A percentile compares a stretch with the other conserved stretches of the same genome.
Evolutionary conservation across 2,329 filamentous ascomycete genomes (phyloP).

Genomic region (Pseudofabraea citricarpa): DNA sequence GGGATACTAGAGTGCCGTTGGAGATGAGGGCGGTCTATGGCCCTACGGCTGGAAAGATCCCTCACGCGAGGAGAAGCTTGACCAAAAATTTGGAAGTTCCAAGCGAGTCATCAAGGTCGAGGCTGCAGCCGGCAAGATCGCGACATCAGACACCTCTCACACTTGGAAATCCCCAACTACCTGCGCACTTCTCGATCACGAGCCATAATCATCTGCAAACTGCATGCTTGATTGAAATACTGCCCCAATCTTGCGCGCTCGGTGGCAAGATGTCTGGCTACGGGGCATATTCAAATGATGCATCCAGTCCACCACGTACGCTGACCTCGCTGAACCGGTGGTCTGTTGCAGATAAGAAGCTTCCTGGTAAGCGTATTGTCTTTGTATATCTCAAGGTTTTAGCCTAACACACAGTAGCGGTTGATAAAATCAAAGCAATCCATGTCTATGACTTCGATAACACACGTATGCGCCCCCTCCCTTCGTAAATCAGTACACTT

Average conservation of each 20-base stretch:
- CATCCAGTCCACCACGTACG: slow-evolving; percentile 38
- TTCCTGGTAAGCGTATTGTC: slow-evolving; percentile 51
- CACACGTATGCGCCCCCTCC: slow-evolving; percentile 57
- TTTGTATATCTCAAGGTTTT: slow-evolving; percentile 3
- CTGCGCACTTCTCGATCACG: background rate
- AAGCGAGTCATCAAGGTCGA: no score
- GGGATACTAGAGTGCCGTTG: no score
- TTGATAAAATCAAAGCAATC: slow-evolving; percentile 68
- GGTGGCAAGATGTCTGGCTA: slow-evolving; percentile 14
- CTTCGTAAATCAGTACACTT: slow-evolving; percentile 3
- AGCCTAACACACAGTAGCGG: slow-evolving; percentile 35
- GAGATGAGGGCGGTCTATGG: no score
- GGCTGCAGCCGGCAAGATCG: background rate
- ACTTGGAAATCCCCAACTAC: background rate
- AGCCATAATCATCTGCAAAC: slow-evolving; percentile 1
- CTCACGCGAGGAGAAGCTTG: background rate
- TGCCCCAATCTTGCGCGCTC: slow-evolving; percentile 10
- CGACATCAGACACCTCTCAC: slow-evolving; percentile 15
- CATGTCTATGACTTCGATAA: slow-evolving; percentile 99
- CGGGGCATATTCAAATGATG: slow-evolving; percentile 10
- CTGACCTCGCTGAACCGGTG: slow-evolving; percentile 76
- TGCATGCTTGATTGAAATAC: slow-evolving; percentile 13
- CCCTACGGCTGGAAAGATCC: background rate
- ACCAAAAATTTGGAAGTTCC: background rate
- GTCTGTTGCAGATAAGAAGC: slow-evolving; percentile 70